Evolutionary conservation across 768 basidiomycete genomes (phyloP).

Genomic region (Mycena venus): DNA sequence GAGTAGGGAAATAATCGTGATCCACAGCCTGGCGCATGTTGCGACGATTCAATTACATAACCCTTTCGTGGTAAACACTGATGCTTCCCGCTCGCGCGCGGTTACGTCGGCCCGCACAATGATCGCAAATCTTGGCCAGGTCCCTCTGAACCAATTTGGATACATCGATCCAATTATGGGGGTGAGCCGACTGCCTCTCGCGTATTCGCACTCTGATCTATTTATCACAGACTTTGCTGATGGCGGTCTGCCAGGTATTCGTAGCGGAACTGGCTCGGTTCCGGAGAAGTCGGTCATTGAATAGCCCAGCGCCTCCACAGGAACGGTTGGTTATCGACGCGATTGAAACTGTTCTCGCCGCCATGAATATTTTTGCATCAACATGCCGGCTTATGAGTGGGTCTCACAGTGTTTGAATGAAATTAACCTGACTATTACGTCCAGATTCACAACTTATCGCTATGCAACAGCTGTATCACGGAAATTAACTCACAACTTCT

Average conservation of each 20-base stretch:
- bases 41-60: too few relatives aligned
- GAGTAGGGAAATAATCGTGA: too few relatives aligned
- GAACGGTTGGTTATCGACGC: neutral
- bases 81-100: slow-evolving; percentile 4
- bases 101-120: slow-evolving; percentile 20
- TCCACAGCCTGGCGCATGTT: too few relatives aligned
- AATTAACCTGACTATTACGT: neutral
- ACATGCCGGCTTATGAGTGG: neutral
- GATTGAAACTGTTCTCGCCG: too few relatives aligned
- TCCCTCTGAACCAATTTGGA: slow-evolving; percentile 9
- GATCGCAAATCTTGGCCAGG: neutral
- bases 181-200: neutral
- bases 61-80: slow-evolving; percentile 33
- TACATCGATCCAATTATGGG: too few relatives aligned
- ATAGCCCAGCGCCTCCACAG: neutral
- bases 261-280: slow-evolving; percentile 17
- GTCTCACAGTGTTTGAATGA: neutral
- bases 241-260: slow-evolving; percentile 31
- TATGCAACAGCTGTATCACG: neutral
- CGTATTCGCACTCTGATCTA: neutral
- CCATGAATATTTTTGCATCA: neutral
- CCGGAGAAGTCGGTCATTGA: slow-evolving; percentile 1
- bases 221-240: slow-evolving; percentile 12
- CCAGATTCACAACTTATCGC: neutral
- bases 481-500: too few relatives aligned